Base-by-base conservation (phyloP, 805 yeast genomes). In the Ogataea parapolymorpha region DNA sequence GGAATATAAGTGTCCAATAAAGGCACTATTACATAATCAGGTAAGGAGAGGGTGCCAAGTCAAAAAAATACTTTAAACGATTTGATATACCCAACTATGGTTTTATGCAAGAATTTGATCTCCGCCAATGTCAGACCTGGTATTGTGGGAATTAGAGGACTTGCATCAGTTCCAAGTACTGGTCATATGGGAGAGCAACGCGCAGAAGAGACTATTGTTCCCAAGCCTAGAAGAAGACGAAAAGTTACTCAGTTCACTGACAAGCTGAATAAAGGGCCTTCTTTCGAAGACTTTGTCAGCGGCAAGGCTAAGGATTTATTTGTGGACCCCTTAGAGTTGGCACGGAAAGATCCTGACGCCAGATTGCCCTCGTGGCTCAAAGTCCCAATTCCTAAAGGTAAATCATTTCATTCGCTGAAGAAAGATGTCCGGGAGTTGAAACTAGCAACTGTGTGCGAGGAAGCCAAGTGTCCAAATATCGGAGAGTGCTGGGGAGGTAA, bases 401-500 rank as follows among this genome's bases (percentile, higher is more conserved):
- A 80, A 48, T 82, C 85, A 20, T 93, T 78, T 62, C 81, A 81
- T 54, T 81, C 79, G 51, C 71, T 93, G 52, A 89, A 91, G 59
- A 75, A 79, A 35, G 99, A 93, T 58, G 82, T 93, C 25, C 74
- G 88, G 46, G 97, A 95, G 44, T 70, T 93, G 45, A 87, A 88
- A 49, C 70, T 93, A 37, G 84, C 96, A 26, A 93, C 99, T 0
- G 99, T 93, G 23, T 93, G 99, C 66, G 98, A 93, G 65, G 99
- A 93, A 59, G 99, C 99, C 4, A 83, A 93, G 59, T 93, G 99
- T 66, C 99, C 99, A n/a, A 93, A 93, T 62, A 93, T 93, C 48
- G 96, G 98, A 38, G 99, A 93, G 63, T 93, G 99, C 66, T 93
- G 99, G 99, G 98, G 99, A 41, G 99, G 99, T 23, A 79, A 82